These are phyloP conservation scores for Sporothrix globosa DNA, from an alignment of 2,329 filamentous ascomycete species.

Conservation along the genomic window DNA sequence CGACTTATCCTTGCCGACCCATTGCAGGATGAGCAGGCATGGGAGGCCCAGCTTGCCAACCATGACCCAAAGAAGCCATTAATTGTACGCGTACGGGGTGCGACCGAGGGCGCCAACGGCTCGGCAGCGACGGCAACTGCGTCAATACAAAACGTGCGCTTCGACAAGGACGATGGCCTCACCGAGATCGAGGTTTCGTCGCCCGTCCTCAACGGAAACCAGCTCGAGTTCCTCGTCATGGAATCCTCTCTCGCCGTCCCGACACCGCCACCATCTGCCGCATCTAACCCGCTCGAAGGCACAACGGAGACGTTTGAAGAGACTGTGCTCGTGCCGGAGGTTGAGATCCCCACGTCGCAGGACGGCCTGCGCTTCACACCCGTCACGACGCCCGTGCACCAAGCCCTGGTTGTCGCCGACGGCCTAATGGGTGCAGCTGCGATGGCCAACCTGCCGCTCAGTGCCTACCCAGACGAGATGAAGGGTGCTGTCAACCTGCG, in stretches of 20 bases:
- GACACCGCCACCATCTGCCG: constrained; percentile 46
- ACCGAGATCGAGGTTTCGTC: constrained; percentile 66
- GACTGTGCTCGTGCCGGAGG: constrained; percentile 71
- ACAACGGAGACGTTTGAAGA: constrained; percentile 58
- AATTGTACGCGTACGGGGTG: constrained; percentile 59
- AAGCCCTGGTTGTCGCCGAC: constrained; percentile 72
- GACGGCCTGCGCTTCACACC: constrained; percentile 56
- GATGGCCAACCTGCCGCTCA: constrained; percentile 51
- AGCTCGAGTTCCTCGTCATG: constrained; percentile 66
- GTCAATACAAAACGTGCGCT: constrained; percentile 33
- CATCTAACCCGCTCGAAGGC: constrained; percentile 41
- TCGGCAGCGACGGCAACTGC: constrained; percentile 37
- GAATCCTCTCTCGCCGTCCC: constrained; percentile 49
- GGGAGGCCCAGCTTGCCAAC: constrained; percentile 65
- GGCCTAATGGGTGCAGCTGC: constrained; percentile 70
- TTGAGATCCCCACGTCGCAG: constrained; percentile 70
- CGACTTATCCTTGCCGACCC: constrained; percentile 73
- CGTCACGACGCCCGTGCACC: constrained; percentile 82
- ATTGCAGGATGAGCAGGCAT: constrained; percentile 62
- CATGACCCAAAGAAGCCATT: constrained; percentile 60
- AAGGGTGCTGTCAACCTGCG: constrained; percentile 60
- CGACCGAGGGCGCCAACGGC: constrained; percentile 39
- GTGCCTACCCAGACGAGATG: constrained; percentile 48
- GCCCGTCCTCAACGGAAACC: constrained; percentile 61
- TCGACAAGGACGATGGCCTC: constrained; percentile 48